Conservation (phyloP, 2,329 filamentous ascomycete genomes). For the Niveomyces coronatus region DNA sequence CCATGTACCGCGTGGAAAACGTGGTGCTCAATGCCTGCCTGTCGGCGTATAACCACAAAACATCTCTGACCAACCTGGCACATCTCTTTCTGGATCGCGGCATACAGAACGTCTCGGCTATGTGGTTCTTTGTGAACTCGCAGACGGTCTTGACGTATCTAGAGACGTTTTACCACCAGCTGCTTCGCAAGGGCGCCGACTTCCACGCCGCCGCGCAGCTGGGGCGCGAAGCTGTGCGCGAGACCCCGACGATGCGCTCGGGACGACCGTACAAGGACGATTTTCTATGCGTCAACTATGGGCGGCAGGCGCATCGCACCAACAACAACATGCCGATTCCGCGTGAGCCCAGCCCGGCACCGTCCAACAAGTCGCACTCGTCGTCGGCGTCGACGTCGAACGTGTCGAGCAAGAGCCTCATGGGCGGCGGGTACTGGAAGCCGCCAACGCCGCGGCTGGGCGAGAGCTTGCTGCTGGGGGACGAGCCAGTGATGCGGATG, state of each 20-base stretch:
- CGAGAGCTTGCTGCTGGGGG: slow-evolving; percentile 13
- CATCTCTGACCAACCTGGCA: slow-evolving; percentile 17
- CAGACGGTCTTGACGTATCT: slow-evolving; percentile 19
- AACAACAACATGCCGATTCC: slow-evolving; percentile 8
- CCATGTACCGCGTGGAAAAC: slow-evolving; percentile 16
- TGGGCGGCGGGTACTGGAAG: slow-evolving; percentile 12
- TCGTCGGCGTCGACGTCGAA: slow-evolving; percentile 15
- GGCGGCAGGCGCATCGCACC: slow-evolving; percentile 12
- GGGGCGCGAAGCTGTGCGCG: slow-evolving; percentile 18
- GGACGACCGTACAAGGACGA: slow-evolving; percentile 17
- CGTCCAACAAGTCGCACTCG: slow-evolving; percentile 15
- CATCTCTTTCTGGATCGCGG: slow-evolving; percentile 19
- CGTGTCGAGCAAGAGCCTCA: slow-evolving; percentile 14
- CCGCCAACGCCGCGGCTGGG: slow-evolving; percentile 15
- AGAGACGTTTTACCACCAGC: slow-evolving; percentile 17
- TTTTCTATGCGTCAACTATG: slow-evolving; percentile 22
- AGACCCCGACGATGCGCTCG: slow-evolving; percentile 14
- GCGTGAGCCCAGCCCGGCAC: slow-evolving; percentile 15
- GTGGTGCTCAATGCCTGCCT: slow-evolving; percentile 21
- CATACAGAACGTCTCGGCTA: slow-evolving; percentile 19
- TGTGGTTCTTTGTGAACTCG: slow-evolving; percentile 22
- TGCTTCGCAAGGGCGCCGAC: slow-evolving; percentile 17
- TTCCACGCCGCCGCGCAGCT: slow-evolving; percentile 20
- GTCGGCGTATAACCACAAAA: slow-evolving; percentile 18
- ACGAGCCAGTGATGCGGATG: slow-evolving; percentile 18